phyloP scores from a whole-genome alignment of 2,329 filamentous ascomycete genomes.

The Zopfia rhizophila region DNA sequence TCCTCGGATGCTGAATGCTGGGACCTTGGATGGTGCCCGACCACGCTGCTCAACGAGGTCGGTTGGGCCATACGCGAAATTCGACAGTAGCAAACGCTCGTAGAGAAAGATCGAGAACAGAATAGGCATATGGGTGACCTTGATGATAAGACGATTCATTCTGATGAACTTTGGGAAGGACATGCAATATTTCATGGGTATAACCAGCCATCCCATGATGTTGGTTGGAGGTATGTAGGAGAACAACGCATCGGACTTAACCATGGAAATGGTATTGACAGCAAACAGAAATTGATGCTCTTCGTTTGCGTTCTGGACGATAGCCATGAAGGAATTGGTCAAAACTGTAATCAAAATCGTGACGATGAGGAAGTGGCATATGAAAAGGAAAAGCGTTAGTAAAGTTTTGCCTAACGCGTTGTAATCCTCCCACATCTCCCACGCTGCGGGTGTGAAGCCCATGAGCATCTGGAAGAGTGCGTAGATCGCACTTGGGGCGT shows the following conservation, averaged over 20 bases:
- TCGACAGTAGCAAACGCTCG: slow-evolving; percentile 80
- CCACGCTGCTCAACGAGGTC: slow-evolving; percentile 82
- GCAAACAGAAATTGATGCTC: slow-evolving; percentile 94
- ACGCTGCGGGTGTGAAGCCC: slow-evolving; percentile 95
- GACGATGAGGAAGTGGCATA: slow-evolving; percentile 93
- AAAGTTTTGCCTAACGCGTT: slow-evolving; percentile 81
- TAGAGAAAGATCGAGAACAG: slow-evolving; percentile 88
- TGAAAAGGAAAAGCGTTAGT: slow-evolving; percentile 85
- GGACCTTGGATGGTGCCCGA: slow-evolving; percentile 66
- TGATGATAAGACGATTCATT: slow-evolving; percentile 91
- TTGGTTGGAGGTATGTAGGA: slow-evolving; percentile 93
- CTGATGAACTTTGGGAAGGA: slow-evolving; percentile 83
- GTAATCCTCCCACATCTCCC: slow-evolving; percentile 87
- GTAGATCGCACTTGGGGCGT: slow-evolving; percentile 81
- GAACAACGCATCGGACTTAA: slow-evolving; percentile 96
- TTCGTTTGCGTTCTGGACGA: slow-evolving; percentile 91
- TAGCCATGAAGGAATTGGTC: slow-evolving; percentile 95
- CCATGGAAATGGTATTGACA: slow-evolving; percentile 97
- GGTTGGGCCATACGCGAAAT: slow-evolving; percentile 80
- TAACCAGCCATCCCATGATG: slow-evolving; percentile 88
- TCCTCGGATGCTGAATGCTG: slow-evolving; percentile 53
- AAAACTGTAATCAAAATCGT: slow-evolving; percentile 96
- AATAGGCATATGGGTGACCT: slow-evolving; percentile 87
- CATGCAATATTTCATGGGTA: slow-evolving; percentile 82
- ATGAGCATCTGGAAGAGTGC: slow-evolving; percentile 93